Base-by-base conservation (phyloP, 768 basidiomycete species). In the Suillus americanus region DNA sequence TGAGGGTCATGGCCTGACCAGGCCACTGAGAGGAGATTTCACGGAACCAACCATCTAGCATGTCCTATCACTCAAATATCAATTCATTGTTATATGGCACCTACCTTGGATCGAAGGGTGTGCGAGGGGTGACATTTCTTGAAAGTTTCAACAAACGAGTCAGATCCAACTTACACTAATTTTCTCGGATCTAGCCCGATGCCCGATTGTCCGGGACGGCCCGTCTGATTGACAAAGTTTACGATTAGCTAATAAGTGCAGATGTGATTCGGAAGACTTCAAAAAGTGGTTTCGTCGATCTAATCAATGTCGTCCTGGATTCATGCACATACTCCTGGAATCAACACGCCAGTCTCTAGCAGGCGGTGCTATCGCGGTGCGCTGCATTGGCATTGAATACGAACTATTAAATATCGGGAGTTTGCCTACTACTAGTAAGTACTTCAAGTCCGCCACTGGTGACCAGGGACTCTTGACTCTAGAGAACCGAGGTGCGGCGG, bases 21-120 rank as follows among this genome's bases (percentile, higher is more conserved):
- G 92, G 95, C 95, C 95, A 98, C 81, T 98, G 95, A 20, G 92
- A 86, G 33, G 92, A 94, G 70, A 95, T 90, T 80, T 98, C 95
- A 65, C 92, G 87, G 83, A 96, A 98, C 95, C 95, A 97, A 77
- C 95, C 95, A 82, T 95, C 95, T 89, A 54, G 25, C 20, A 53
- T 60, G 48, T 3, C 62, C 4, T 65, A 37, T 61, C 2, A 43
- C 33, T 61, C 57, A 79, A 55, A 41, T 18, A n/a, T 18, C 61
- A 43, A 18, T 20, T 5, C 18, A 25, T 0, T 14, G 9, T 50
- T 14, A 54, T 51, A 60, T 14, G 18, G 13, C 57, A 69, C 72
- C 8, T 67, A 82, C 86, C 86, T 70, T 79, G 78, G 67, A 88
- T 82, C n/a, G 83, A 77, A 66, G 85, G 82, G 68, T 88, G 86